Percentiles rank a stretch among this genome's conserved stretches.
These are phyloP conservation scores for Arabis alpina DNA, from an alignment of 345 rosid species.

Conservation along the genomic window DNA sequence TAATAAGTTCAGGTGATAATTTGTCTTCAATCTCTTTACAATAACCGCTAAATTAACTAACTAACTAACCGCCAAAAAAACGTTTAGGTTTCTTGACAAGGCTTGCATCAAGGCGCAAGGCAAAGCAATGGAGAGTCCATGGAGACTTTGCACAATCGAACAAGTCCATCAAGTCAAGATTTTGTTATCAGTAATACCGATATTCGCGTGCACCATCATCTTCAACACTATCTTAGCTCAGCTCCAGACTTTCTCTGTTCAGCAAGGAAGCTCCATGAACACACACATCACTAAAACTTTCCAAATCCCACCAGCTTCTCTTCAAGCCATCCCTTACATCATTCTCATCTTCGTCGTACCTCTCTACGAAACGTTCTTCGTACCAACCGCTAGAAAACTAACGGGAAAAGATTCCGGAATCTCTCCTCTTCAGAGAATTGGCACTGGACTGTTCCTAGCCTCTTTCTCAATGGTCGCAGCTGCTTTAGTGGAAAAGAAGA, in stretches of 20 bases:
- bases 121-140: conserved; percentile 68
- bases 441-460: conserved; percentile 57
- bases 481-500: conserved; percentile 54
- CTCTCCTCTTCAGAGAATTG: conserved; percentile 61
- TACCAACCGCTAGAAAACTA: conserved; percentile 53
- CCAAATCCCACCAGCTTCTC: conserved; percentile 63
- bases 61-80: background rate
- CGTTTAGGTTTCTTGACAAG: conserved; percentile 81
- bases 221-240: conserved; percentile 71
- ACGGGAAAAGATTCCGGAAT: conserved; percentile 53
- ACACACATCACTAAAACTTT: conserved; percentile 44
- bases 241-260: conserved; percentile 73
- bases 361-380: conserved; percentile 50
- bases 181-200: conserved; percentile 55
- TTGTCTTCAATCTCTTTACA: background rate
- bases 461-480: conserved; percentile 75
- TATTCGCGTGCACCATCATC: conserved; percentile 61
- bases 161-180: conserved; percentile 75
- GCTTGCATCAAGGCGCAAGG: conserved; percentile 77
- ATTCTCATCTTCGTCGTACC: conserved; percentile 61
- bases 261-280: conserved; percentile 65
- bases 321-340: conserved; percentile 62
- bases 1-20: conserved; percentile 71
- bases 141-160: conserved; percentile 80
- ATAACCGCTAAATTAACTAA: conserved; percentile 6